phyloP scores from a whole-genome alignment of 1,139 yeast species.

The Candida sanyaensis region DNA sequence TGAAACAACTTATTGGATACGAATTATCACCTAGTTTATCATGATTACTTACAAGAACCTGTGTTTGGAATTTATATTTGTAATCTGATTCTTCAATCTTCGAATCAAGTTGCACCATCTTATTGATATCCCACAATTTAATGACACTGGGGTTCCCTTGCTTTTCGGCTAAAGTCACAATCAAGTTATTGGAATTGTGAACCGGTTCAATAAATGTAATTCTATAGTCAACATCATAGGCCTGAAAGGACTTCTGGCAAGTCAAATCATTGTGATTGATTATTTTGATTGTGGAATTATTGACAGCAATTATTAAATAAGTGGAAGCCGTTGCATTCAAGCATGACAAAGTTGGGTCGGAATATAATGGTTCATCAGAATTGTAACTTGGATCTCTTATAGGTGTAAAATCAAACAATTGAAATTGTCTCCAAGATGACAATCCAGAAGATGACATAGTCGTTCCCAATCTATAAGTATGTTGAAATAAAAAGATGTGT shows the following conservation, averaged over 20 bases:
- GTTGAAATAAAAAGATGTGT: too few relatives aligned
- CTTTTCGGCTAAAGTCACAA: slow-evolving; percentile 74
- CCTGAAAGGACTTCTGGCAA: slow-evolving; percentile 52
- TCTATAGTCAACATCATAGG: slow-evolving; percentile 65
- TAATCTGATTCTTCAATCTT: slow-evolving; percentile 31
- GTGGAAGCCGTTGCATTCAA: slow-evolving; percentile 52
- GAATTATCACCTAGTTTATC: slow-evolving; percentile 45
- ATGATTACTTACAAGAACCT: slow-evolving; percentile 9
- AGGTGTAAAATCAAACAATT: slow-evolving; percentile 82
- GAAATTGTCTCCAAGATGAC: slow-evolving; percentile 81
- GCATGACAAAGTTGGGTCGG: slow-evolving; percentile 74
- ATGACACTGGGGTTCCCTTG: slow-evolving; percentile 69
- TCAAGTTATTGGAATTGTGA: slow-evolving; percentile 36
- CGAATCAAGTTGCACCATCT: slow-evolving; percentile 40
- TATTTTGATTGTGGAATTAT: slow-evolving; percentile 57
- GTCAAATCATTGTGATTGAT: slow-evolving; percentile 30
- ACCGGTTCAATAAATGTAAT: slow-evolving; percentile 58
- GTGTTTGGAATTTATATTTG: slow-evolving; percentile 14
- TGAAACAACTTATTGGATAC: slow-evolving; percentile 71
- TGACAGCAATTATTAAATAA: slow-evolving; percentile 60
- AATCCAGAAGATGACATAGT: slow-evolving; percentile 17
- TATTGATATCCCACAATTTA: slow-evolving; percentile 72
- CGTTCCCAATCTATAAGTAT: background rate
- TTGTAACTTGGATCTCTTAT: slow-evolving; percentile 79
- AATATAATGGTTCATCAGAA: slow-evolving; percentile 65